These are phyloP conservation scores for Alternaria ethzedia DNA, from an alignment of 2,329 filamentous ascomycete genomes.

Conservation along the genomic window DNA sequence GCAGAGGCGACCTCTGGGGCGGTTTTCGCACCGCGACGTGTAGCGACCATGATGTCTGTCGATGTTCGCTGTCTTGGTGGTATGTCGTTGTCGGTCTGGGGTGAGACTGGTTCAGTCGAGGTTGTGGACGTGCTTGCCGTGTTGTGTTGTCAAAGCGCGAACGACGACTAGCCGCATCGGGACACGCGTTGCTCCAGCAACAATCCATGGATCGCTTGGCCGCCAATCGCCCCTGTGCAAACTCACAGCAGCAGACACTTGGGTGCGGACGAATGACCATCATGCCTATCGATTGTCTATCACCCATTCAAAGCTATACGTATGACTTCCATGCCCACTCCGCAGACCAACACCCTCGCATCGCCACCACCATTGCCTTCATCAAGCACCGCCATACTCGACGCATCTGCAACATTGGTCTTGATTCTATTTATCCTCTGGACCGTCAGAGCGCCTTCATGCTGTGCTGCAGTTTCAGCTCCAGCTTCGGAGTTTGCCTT, in stretches of 20 bases:
- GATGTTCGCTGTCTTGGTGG: constrained; percentile 21
- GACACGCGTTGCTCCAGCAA: constrained; percentile 22
- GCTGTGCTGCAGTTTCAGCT: background rate
- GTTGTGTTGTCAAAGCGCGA: constrained; percentile 35
- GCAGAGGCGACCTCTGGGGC: constrained; percentile 31
- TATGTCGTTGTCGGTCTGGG: constrained; percentile 9
- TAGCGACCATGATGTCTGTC: constrained; percentile 39
- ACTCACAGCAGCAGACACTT: background rate
- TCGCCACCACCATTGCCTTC: background rate
- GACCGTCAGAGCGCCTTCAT: constrained; percentile 34
- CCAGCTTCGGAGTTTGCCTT: background rate
- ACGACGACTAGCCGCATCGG: constrained; percentile 13
- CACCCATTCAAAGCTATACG: constrained; percentile 16
- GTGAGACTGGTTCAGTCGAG: constrained; percentile 17
- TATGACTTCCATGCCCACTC: constrained; percentile 45
- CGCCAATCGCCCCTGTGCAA: background rate
- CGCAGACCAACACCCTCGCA: constrained; percentile 38
- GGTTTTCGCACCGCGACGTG: constrained; percentile 37
- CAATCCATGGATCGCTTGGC: background rate
- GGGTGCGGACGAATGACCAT: background rate
- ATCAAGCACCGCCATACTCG: constrained; percentile 55
- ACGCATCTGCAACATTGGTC: constrained; percentile 63
- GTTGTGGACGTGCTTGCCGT: constrained; percentile 20
- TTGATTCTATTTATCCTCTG: constrained; percentile 40
- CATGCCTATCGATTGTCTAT: background rate